Evolutionary conservation across 2,329 filamentous ascomycete species (phyloP), one percentile per base, ranked within the genome.

Genomic region (Scortechinia acanthostroma): DNA sequence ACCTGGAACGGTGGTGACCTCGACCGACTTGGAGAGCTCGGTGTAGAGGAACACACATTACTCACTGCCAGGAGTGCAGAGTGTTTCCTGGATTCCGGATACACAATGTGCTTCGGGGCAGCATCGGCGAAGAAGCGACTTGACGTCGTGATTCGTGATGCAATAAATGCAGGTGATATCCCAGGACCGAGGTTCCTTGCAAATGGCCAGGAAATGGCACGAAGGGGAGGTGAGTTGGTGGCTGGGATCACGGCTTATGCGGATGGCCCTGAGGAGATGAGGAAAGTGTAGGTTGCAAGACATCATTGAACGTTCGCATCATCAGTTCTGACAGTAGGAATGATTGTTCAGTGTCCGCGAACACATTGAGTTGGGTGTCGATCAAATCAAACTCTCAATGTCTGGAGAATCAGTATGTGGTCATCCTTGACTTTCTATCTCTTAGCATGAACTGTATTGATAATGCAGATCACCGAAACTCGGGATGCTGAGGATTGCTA

Each of bases 81-180:
- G 50, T 64, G 58, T 40, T 74, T 66, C 48, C 53, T 73, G 4
- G 70, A 74, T 50, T 70, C 63, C 3, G 71, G 70, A 1, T 73
- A 73, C 51, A 74, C 70, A 0, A 72, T 72, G 68, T 69, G 63
- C 44, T 72, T 65, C 43, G 69, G 69, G 2, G 69, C 69, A 1
- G 69, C 69, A 3, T 67, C 68, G 2, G 69, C 69, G 1, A 68
- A 71, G 45, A 60, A 67, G 10, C 55, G 68, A 10, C 56, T 72
- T 0, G 71, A 74, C 47, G 51, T 66, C 14, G 71, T 71, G 2
- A 62, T 74, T 37, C 56, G 70, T 22, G 62, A 74, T 50, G 68
- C 65, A 0, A 74, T 76, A 49, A 73, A 74, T 23, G 59, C 60
- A 1, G 72, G 70, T 0, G 56, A 66, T 44, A 63, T 74, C 4